Evolutionary conservation across 1,284 basidiomycete species (phyloP).

Genomic region (Termitomyces sp.): DNA sequence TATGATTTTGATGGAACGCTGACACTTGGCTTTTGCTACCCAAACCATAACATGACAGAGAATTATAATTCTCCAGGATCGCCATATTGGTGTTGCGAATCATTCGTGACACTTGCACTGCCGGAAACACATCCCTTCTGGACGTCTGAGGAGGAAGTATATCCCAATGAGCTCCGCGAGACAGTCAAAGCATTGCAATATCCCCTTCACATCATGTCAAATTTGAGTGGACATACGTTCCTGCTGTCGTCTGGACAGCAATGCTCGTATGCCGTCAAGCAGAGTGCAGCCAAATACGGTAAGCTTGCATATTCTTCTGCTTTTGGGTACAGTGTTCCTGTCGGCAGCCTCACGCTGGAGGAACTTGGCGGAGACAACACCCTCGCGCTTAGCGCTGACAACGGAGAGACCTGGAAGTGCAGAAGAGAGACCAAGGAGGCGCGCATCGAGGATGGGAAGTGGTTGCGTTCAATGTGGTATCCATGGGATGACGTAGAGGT

Average conservation of each 20-base stretch:
- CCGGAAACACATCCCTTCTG: slow-evolving; percentile 68
- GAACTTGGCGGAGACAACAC: slow-evolving; percentile 68
- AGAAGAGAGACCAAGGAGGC: slow-evolving; percentile 61
- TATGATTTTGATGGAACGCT: slow-evolving; percentile 63
- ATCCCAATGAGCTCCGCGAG: slow-evolving; percentile 42
- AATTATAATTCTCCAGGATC: slow-evolving; percentile 80
- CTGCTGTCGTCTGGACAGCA: slow-evolving; percentile 74
- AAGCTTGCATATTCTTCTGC: slow-evolving; percentile 72
- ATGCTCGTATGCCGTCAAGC: slow-evolving; percentile 74
- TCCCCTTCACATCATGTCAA: slow-evolving; percentile 65
- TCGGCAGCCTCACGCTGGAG: slow-evolving; percentile 63
- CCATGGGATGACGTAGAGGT: slow-evolving; percentile 70
- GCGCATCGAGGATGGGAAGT: slow-evolving; percentile 48
- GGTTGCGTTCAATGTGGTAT: slow-evolving; percentile 67
- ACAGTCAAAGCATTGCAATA: slow-evolving; percentile 49
- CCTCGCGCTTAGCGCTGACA: slow-evolving; percentile 63
- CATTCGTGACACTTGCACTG: slow-evolving; percentile 65
- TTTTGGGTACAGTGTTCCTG: slow-evolving; percentile 73
- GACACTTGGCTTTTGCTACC: slow-evolving; percentile 71
- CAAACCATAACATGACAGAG: slow-evolving; percentile 72
- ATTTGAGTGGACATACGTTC: slow-evolving; percentile 61
- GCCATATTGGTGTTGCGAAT: slow-evolving; percentile 82
- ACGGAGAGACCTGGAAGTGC: slow-evolving; percentile 68
- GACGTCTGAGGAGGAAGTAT: slow-evolving; percentile 57
- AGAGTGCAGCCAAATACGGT: slow-evolving; percentile 74